Evolutionary conservation across 345 rosid species (phyloP).

Genomic region (Schrenkiella parvula): DNA sequence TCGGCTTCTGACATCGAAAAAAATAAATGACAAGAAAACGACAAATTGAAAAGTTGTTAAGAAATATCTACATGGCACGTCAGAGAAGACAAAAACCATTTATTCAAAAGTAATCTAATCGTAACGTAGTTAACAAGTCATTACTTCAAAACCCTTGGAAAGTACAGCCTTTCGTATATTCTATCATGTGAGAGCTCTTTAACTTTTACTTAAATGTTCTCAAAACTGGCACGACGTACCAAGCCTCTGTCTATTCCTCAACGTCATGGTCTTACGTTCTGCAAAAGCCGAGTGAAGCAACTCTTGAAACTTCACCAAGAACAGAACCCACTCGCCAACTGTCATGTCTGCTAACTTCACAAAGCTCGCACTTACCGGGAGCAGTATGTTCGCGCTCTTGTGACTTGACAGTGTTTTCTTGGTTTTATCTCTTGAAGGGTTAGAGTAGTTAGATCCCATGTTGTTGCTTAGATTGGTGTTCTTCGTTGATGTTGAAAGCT

Average conservation of each 20-base stretch:
- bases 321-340: conserved; percentile 45
- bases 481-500: conserved; percentile 14
- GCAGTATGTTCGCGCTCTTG: conserved; percentile 48
- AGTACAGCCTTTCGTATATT: not conserved
- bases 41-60: not conserved
- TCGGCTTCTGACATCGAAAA: not conserved
- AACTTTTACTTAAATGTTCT: not conserved
- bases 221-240: conserved; percentile 73
- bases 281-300: conserved; percentile 48
- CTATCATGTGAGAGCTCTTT: not conserved
- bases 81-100: not conserved
- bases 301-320: conserved; percentile 50
- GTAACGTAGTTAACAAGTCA: conserved; percentile 13
- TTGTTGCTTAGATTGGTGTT: not conserved
- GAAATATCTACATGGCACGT: not conserved
- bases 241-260: conserved; percentile 52
- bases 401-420: conserved; percentile 16
- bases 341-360: conserved; percentile 52
- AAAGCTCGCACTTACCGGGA: conserved; percentile 40
- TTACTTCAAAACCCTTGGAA: not conserved
- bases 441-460: conserved; percentile 6
- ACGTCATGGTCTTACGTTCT: conserved; percentile 34
- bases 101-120: conserved; percentile 12
- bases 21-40: not conserved
- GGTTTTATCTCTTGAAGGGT: conserved; percentile 15